Conservation (phyloP, 768 basidiomycete species). For the Saitozyma podzolica region DNA sequence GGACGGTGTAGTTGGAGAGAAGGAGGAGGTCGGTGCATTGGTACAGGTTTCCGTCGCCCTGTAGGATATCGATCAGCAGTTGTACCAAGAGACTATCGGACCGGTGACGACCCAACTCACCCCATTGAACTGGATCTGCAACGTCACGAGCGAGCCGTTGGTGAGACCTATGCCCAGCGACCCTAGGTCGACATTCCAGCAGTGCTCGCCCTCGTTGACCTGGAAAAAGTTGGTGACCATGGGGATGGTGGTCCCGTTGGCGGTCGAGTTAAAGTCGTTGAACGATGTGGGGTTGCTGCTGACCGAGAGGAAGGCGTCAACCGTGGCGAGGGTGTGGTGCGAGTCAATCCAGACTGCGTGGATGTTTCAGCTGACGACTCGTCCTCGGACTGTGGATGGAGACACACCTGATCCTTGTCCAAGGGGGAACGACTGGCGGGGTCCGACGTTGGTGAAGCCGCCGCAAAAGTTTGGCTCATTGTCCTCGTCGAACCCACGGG, state of each 20-base stretch:
- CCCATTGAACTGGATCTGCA: constrained; percentile 56
- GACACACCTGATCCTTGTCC: too few relatives aligned
- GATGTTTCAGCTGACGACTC: background rate
- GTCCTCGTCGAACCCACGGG: too few relatives aligned
- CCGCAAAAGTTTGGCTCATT: too few relatives aligned
- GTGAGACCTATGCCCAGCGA: constrained; percentile 59
- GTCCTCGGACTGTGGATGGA: too few relatives aligned
- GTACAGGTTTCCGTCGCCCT: constrained; percentile 69
- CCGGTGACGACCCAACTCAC: constrained; percentile 21
- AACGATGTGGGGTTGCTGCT: constrained; percentile 64
- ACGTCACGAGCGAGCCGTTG: constrained; percentile 71
- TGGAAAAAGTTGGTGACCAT: constrained; percentile 36
- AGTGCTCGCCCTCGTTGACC: constrained; percentile 64
- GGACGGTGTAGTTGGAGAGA: constrained; percentile 59
- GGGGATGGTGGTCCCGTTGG: constrained; percentile 36
- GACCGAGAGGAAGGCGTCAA: constrained; percentile 57
- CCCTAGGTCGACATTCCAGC: constrained; percentile 67
- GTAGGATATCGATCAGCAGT: constrained; percentile 1
- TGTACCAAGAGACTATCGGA: background rate
- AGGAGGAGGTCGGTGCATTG: constrained; percentile 81
- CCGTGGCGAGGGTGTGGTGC: constrained; percentile 52
- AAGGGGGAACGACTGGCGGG: too few relatives aligned
- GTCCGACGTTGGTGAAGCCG: too few relatives aligned
- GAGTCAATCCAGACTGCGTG: constrained; percentile 33
- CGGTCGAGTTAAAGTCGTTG: constrained; percentile 61